phyloP scores from a whole-genome alignment of 1,139 yeast genomes.

The Candida dubliniensis region DNA sequence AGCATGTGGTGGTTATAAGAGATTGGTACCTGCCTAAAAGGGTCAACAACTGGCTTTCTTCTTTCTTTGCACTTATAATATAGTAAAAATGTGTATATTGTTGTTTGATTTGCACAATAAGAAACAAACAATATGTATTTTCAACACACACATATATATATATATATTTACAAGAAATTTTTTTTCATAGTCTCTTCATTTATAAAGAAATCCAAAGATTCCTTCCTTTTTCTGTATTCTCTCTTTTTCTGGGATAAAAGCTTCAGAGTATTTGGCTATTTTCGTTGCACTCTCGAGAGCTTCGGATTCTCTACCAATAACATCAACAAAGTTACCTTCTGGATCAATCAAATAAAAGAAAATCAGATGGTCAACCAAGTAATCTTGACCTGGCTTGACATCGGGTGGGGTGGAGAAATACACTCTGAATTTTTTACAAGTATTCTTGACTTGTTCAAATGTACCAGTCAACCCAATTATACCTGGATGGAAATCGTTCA shows the following conservation, averaged over 20 bases:
- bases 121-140: not conserved
- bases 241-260: slow-evolving; percentile 74
- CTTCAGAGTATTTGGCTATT: slow-evolving; percentile 73
- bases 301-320: slow-evolving; percentile 85
- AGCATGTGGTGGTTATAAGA: slow-evolving; percentile 50
- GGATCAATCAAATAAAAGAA: slow-evolving; percentile 96
- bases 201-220: slow-evolving; percentile 55
- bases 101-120: too few species aligned
- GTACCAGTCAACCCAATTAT: slow-evolving; percentile 91
- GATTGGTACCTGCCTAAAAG: slow-evolving; percentile 30
- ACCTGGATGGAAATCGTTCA: slow-evolving; percentile 83
- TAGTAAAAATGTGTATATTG: too few species aligned
- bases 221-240: slow-evolving; percentile 60
- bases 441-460: slow-evolving; percentile 76
- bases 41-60: not conserved
- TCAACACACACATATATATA: not conserved
- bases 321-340: slow-evolving; percentile 93
- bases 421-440: slow-evolving; percentile 87
- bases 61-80: not conserved
- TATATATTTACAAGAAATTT: slow-evolving; percentile 3
- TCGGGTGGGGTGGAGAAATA: slow-evolving; percentile 95
- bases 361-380: slow-evolving; percentile 93
- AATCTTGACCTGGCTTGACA: slow-evolving; percentile 92
- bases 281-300: slow-evolving; percentile 78
- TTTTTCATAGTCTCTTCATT: slow-evolving; percentile 14